These are phyloP conservation scores for Thyridium curvatum DNA, from an alignment of 2,329 filamentous ascomycete genomes.

Conservation along the genomic window DNA sequence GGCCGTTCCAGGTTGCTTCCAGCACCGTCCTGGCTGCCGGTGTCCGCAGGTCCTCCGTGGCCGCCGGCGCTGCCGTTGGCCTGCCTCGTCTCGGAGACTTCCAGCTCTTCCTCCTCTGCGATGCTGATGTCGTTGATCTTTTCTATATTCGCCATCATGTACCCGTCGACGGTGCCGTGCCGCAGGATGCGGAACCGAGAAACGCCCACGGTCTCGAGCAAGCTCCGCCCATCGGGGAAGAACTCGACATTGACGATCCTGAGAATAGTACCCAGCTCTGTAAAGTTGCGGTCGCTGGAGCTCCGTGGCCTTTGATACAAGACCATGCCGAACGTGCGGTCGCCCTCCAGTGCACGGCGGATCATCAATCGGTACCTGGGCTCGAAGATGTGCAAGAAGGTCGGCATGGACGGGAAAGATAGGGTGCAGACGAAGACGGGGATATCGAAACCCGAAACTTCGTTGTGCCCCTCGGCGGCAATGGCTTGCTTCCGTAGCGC, in stretches of 20 bases:
- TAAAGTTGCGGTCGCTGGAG: conserved; percentile 39
- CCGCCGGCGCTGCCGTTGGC: conserved; percentile 9
- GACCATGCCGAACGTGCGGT: conserved; percentile 80
- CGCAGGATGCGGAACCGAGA: conserved; percentile 69
- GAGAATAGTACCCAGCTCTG: conserved; percentile 71
- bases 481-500: conserved; percentile 49
- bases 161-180: conserved; percentile 65
- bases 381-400: conserved; percentile 87
- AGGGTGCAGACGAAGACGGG: conserved; percentile 79
- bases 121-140: conserved; percentile 76
- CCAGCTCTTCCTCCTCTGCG: conserved; percentile 71
- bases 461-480: conserved; percentile 48
- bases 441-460: conserved; percentile 49
- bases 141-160: conserved; percentile 69
- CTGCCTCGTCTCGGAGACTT: conserved; percentile 57
- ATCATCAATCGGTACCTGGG: conserved; percentile 91
- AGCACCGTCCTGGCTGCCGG: conserved; percentile 69
- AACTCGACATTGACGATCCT: conserved; percentile 69
- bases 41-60: conserved; percentile 32
- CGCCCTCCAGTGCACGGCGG: conserved; percentile 65
- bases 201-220: conserved; percentile 71
- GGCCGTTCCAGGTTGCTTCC: conserved; percentile 17
- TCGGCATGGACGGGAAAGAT: conserved; percentile 76
- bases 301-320: conserved; percentile 52
- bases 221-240: conserved; percentile 72